Base-by-base conservation (phyloP, 176 grass and related monocot species). In the Melocanna baccifera region DNA sequence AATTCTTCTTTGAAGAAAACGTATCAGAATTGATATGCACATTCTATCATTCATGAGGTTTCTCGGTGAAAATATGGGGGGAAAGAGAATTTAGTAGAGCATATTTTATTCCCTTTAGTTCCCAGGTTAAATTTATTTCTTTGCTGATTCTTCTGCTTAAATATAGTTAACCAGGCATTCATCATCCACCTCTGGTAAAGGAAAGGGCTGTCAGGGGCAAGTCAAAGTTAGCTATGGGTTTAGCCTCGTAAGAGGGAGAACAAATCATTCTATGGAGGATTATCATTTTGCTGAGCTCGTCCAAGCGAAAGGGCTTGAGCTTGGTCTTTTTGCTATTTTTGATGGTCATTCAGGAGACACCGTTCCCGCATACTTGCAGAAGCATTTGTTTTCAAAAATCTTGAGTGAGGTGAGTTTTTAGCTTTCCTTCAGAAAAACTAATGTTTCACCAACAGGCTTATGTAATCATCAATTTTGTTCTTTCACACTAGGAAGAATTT, bases 251-350 rank as follows among this genome's bases (percentile, higher is more conserved):
- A 89, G 89, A 79, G 93, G 93, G 32, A 91, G 58, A 77, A 88
- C 88, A 12, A 91, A 85, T 78, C 93, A 95, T 87, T 88, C 93
- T 4, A 95, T 95, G 93, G 93, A 95, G 84, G 93, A 95, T 78
- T 95, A 72, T 71, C 91, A 91, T 75, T 73, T 95, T 1, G 91
- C 67, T 0, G 86, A 93, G 42, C 91, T 95, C 65, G 30, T 73
- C 0, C 68, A 81, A 19, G 81, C 16, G 1, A 86, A 89, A 28
- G 88, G 83, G 36, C 73, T 75, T 1, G 83, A 93, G 73, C 81
- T 95, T 77, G 91, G 88, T 37, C 80, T 93, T 79, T 95, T 95
- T 62, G 93, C 88, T 61, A 93, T 93, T 10, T 95, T 83, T 79
- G 88, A 93, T 9, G 88, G 93, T 10, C 91, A 95, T 95, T 65